These are phyloP conservation scores for Vinca minor DNA, from an alignment of 257 asterid species.

Conservation along the genomic window DNA sequence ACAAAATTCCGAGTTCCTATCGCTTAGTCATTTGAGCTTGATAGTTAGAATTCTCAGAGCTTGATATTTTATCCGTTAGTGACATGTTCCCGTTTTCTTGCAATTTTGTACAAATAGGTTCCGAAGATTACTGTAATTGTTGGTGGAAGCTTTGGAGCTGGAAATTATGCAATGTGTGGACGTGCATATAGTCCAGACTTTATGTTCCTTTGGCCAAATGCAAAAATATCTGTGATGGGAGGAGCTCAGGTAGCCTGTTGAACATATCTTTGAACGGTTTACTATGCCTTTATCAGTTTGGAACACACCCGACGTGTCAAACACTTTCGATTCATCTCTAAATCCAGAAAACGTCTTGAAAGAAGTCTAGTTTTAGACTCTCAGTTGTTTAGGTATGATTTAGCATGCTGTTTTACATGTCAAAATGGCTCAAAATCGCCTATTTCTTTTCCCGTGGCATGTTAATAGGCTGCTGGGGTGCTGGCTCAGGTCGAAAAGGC, in stretches of 20 bases:
- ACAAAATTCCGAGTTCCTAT: neutral
- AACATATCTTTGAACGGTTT: too few relatives aligned
- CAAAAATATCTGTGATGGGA: constrained; percentile 96
- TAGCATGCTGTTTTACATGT: neutral
- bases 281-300: too few relatives aligned
- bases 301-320: too few relatives aligned
- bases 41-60: neutral
- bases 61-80: neutral
- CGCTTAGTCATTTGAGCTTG: neutral
- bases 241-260: constrained; percentile 74
- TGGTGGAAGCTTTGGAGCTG: constrained; percentile 99
- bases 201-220: constrained; percentile 97
- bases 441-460: neutral
- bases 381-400: neutral
- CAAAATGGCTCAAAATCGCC: neutral
- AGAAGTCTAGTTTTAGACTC: neutral
- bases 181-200: constrained; percentile 92
- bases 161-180: constrained; percentile 99
- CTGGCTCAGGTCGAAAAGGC: constrained; percentile 71
- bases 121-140: constrained; percentile 79
- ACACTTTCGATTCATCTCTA: too few relatives aligned
- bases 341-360: neutral
- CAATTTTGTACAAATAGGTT: constrained; percentile 39
- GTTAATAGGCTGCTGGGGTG: constrained; percentile 92
- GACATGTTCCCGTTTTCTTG: constrained; percentile 13